phyloP scores from a whole-genome alignment of 805 yeast species.

The Candida andamanensis region DNA sequence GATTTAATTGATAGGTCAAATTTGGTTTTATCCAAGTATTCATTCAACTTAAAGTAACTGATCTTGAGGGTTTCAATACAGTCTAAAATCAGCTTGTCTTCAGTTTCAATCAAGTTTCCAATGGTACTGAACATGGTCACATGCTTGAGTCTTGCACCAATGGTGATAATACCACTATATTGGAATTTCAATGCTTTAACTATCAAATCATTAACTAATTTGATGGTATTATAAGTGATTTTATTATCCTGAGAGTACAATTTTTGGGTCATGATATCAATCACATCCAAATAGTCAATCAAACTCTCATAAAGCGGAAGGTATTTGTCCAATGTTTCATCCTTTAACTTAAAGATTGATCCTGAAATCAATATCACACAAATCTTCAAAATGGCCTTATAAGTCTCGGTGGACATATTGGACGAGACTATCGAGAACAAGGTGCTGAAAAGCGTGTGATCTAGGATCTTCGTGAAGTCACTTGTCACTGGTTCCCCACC shows the following conservation, averaged over 20 bases:
- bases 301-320: constrained; percentile 33
- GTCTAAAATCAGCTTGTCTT: constrained; percentile 27
- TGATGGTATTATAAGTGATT: constrained; percentile 38
- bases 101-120: constrained; percentile 36
- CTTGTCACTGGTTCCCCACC: constrained; percentile 30
- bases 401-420: constrained; percentile 41
- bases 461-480: constrained; percentile 30
- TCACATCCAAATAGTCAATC: constrained; percentile 34
- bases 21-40: constrained; percentile 26
- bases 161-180: constrained; percentile 39
- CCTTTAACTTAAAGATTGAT: constrained; percentile 33
- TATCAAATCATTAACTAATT: constrained; percentile 42
- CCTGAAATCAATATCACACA: constrained; percentile 40
- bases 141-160: constrained; percentile 43
- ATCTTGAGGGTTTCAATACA: constrained; percentile 26
- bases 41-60: constrained; percentile 32
- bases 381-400: constrained; percentile 42
- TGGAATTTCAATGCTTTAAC: constrained; percentile 37
- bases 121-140: constrained; percentile 43
- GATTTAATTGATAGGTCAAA: constrained; percentile 35
- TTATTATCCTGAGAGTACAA: constrained; percentile 41
- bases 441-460: constrained; percentile 34
- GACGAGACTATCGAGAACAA: constrained; percentile 38
- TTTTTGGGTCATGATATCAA: constrained; percentile 39
- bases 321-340: constrained; percentile 30